Evolutionary conservation across 257 asterid species (phyloP).

Genomic region (Mitragyna speciosa): DNA sequence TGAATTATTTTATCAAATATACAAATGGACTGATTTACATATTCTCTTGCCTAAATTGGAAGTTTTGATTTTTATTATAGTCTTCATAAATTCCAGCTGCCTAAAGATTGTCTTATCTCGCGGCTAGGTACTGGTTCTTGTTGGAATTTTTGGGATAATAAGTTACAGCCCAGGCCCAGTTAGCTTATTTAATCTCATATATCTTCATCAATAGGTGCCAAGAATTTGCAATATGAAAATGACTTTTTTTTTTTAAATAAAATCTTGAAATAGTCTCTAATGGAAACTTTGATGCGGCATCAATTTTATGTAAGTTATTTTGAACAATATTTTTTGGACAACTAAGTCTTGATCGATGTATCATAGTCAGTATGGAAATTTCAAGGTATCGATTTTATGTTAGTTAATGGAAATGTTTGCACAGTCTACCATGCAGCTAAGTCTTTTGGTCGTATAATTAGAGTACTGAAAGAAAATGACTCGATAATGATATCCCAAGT

Average conservation of each 20-base stretch:
- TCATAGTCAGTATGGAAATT: neutral
- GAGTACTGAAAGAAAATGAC: neutral
- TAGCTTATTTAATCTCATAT: too few relatives aligned
- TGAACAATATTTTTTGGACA: neutral
- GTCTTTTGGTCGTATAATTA: neutral
- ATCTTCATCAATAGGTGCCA: too few relatives aligned
- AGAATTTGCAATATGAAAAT: neutral
- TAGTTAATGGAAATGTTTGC: neutral
- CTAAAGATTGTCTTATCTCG: neutral
- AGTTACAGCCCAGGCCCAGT: neutral
- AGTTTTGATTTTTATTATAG: neutral
- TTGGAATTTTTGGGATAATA: neutral
- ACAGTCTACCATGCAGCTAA: neutral
- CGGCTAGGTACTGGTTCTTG: neutral
- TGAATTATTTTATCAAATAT: neutral
- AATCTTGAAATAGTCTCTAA: slow-evolving; percentile 1
- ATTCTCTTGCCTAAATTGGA: neutral
- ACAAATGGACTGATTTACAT: too few relatives aligned
- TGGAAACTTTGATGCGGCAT: neutral
- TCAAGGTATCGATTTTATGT: too few relatives aligned
- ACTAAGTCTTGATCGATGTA: neutral
- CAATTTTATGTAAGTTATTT: neutral
- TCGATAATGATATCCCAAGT: neutral
- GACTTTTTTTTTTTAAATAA: neutral
- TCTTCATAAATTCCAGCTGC: neutral